These are phyloP conservation scores for Mortierella claussenii DNA, from an alignment of 192 early-diverging fungal species.

Conservation along the genomic window DNA sequence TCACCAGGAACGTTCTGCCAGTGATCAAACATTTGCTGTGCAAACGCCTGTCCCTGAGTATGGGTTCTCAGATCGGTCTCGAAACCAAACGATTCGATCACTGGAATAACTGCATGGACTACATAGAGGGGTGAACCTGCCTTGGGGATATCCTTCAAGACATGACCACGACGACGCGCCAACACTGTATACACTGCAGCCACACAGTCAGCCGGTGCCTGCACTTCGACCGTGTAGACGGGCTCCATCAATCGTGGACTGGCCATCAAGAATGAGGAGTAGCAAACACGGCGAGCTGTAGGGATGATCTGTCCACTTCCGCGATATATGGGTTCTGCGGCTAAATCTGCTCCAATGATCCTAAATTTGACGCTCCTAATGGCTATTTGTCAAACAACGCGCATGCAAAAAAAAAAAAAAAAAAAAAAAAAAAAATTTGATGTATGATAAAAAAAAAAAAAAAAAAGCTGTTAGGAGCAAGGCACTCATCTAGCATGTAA, in stretches of 20 bases:
- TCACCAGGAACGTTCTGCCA: conserved; percentile 99
- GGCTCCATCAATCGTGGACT: conserved; percentile 98
- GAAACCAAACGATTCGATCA: conserved; percentile 96
- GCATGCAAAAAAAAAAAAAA: conserved; percentile 19
- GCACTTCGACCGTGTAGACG: conserved; percentile 95
- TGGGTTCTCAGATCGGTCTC: conserved; percentile 97
- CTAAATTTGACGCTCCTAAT: conserved; percentile 97
- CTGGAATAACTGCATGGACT: conserved; percentile 93
- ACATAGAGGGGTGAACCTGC: conserved; percentile 94
- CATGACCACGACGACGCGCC: conserved; percentile 92
- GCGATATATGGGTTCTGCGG: conserved; percentile 88
- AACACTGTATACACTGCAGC: conserved; percentile 95
- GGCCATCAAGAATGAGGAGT: conserved; percentile 95
- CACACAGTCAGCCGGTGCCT: conserved; percentile 96
- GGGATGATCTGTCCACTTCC: conserved; percentile 98
- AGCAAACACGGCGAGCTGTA: conserved; percentile 94
- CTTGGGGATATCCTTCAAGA: conserved; percentile 93
- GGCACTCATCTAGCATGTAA: not conserved
- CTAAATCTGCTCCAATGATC: conserved; percentile 87
- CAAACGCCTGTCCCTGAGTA: conserved; percentile 97
- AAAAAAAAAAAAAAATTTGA: conserved; percentile 1
- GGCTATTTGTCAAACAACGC: conserved; percentile 58
- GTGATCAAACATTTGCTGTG: conserved; percentile 98
- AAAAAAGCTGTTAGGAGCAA: not conserved
- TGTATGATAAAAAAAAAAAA: not conserved